Base-by-base conservation (phyloP, 2,329 filamentous ascomycete genomes). In the Colletotrichum sp. region DNA sequence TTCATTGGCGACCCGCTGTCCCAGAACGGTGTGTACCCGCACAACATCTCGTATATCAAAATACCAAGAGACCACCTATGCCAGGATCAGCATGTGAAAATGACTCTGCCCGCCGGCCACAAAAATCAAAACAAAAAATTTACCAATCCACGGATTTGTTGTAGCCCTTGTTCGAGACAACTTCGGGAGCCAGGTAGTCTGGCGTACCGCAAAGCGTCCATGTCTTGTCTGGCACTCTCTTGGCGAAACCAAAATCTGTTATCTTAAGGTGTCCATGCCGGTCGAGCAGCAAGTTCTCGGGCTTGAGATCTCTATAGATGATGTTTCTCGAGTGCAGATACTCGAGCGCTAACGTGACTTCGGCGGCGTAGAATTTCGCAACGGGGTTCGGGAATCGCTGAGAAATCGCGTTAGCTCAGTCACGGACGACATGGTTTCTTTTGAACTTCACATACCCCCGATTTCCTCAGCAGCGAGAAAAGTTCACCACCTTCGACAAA, bases 101-200 rank as follows among this genome's bases (percentile, higher is more conserved):
- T 15, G n/a, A 64, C 47, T 8, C 36, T 34, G 15, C 33, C 29
- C 18, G 13, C 8, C 21, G n/a, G 70, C 74, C n/a, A 43, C 43
- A 51, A 51, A 51, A 51, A 51, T 21, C n/a, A 51, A 51, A 21
- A 13, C 11, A 8, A 21, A 51, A 70, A 73, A 61, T 94, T 86
- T 86, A 98, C 97, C 97, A 99, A 83, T 99, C 97, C 21, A 99
- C 97, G 54, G 96, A 98, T 84, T 98, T 99, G 88, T 99, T 99
- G 88, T 99, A 99, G 67, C 97, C 97, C 86, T 98, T 98, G 83
- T 96, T 98, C 74, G 95, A 96, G n/a, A 99, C 97, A 16, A 99
- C 97, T 85, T 99, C 97, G 0, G 97, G 97, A 1, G 97, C 97
- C 43, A 99, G 91, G 82, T 99, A 99, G 84, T 99, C 97, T 8